Conservation (phyloP, 192 early-diverging fungal genomes). For the Geranomyces variabilis region DNA sequence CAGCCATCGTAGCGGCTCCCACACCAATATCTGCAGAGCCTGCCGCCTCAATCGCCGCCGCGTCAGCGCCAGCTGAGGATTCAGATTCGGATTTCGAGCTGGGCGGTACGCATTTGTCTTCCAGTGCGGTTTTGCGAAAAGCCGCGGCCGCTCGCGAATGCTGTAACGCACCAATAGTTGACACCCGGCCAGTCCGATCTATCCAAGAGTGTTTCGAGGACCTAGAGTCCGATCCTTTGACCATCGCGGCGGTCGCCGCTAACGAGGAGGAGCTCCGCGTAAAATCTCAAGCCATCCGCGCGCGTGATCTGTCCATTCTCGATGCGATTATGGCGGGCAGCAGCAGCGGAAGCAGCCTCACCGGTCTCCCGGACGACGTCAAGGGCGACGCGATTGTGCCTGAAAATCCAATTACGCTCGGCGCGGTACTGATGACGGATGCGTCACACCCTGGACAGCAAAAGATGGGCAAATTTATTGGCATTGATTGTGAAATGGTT, state of each 20-base stretch:
- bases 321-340: slow-evolving; percentile 7
- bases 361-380: background rate
- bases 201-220: slow-evolving; percentile 28
- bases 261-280: background rate
- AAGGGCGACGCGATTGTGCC: background rate
- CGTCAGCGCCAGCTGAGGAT: background rate
- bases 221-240: slow-evolving; percentile 5
- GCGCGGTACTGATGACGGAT: background rate
- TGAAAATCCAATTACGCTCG: background rate
- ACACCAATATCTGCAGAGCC: background rate
- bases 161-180: background rate
- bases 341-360: background rate
- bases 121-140: slow-evolving; percentile 11
- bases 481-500: slow-evolving; percentile 99
- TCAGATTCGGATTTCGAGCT: slow-evolving; percentile 36
- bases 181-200: slow-evolving; percentile 7
- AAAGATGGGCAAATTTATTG: slow-evolving; percentile 84
- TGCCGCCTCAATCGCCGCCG: slow-evolving; percentile 20
- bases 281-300: background rate
- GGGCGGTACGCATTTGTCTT: slow-evolving; percentile 4
- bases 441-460: slow-evolving; percentile 9
- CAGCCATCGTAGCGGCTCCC: background rate
- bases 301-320: slow-evolving; percentile 23
- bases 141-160: background rate
- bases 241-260: background rate